These are phyloP conservation scores for Withania somnifera DNA, from an alignment of 305 asterid species.

Conservation along the genomic window DNA sequence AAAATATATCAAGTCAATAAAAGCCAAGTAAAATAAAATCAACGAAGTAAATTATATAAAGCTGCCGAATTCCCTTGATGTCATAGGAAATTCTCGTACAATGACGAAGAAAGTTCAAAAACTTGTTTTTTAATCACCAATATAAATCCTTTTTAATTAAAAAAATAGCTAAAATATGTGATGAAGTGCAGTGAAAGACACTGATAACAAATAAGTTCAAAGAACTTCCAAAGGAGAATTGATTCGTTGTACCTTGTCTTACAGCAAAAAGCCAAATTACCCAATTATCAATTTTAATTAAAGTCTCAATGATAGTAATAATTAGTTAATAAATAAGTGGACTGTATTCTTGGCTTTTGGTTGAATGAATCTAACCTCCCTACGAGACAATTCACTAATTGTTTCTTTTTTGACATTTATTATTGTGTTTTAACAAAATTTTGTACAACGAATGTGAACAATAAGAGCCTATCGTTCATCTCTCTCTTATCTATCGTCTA, in stretches of 20 bases:
- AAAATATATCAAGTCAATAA: no score
- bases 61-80: not conserved
- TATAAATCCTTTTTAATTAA: not conserved
- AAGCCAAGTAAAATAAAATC: no score
- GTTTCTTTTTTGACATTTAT: not conserved
- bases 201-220: not conserved
- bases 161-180: not conserved
- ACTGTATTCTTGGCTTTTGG: not conserved
- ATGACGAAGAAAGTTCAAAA: not conserved
- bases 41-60: not conserved
- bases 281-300: not conserved
- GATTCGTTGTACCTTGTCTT: not conserved
- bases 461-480: not conserved
- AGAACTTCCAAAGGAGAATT: not conserved
- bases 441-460: conserved; percentile 7
- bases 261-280: not conserved
- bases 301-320: not conserved
- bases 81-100: not conserved
- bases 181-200: not conserved
- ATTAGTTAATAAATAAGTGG: not conserved
- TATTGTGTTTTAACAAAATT: not conserved
- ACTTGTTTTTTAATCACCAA: not conserved
- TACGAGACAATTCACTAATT: not conserved
- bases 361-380: conserved; percentile 9
- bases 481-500: not conserved